Evolutionary conservation across 2,329 filamentous ascomycete genomes (phyloP).

Genomic region (Ambrosiella cleistominuta): DNA sequence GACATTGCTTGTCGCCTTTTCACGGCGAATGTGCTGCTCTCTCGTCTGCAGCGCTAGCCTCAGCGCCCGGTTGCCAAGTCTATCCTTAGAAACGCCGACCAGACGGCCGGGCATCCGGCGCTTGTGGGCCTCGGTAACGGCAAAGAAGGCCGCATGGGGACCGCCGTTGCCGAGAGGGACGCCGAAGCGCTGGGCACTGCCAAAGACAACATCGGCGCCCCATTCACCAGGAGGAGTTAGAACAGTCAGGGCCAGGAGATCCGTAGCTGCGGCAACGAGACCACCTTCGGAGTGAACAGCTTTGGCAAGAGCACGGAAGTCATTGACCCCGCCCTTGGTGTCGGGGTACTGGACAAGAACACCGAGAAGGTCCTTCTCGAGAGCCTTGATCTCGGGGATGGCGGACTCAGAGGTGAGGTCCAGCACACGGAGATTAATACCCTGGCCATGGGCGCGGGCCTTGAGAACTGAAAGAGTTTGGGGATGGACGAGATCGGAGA

Average conservation of each 20-base stretch:
- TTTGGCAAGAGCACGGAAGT: constrained; percentile 59
- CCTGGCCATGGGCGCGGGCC: constrained; percentile 80
- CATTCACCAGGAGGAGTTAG: constrained; percentile 85
- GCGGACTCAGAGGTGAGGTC: constrained; percentile 50
- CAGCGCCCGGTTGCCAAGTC: constrained; percentile 64
- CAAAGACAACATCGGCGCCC: constrained; percentile 88
- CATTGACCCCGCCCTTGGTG: constrained; percentile 61
- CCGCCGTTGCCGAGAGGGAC: constrained; percentile 85
- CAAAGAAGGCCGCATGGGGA: constrained; percentile 94
- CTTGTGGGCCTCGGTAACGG: constrained; percentile 80
- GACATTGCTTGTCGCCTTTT: constrained; percentile 95
- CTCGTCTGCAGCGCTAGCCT: constrained; percentile 77
- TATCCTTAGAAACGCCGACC: constrained; percentile 81
- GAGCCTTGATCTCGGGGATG: constrained; percentile 47
- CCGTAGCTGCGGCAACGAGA: constrained; percentile 74
- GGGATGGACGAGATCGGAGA: constrained; percentile 66
- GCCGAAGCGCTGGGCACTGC: constrained; percentile 78
- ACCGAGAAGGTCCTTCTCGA: constrained; percentile 70
- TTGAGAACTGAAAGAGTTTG: constrained; percentile 72
- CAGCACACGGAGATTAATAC: constrained; percentile 56
- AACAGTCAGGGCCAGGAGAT: constrained; percentile 71
- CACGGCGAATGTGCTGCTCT: constrained; percentile 88
- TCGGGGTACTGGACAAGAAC: constrained; percentile 93
- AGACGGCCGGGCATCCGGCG: constrained; percentile 83
- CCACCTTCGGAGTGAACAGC: constrained; percentile 60